phyloP scores from a whole-genome alignment of 78 protist species.

The Acrasis kona region DNA sequence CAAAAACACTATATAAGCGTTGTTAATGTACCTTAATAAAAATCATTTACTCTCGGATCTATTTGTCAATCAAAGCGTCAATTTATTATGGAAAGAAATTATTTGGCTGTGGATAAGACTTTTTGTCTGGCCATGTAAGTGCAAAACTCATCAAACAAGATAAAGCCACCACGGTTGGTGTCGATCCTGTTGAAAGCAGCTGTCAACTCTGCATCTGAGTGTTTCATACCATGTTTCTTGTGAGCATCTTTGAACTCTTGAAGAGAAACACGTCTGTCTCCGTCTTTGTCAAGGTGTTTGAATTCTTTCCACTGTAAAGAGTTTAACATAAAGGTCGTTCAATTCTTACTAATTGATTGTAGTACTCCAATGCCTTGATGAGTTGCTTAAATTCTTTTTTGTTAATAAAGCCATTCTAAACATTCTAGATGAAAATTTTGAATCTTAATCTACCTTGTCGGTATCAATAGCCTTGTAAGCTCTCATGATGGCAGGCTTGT shows the following conservation, averaged over 20 bases:
- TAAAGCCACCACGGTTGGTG: not conserved
- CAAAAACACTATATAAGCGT: too few species aligned
- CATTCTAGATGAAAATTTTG: not conserved
- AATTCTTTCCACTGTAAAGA: not conserved
- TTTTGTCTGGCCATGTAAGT: not conserved
- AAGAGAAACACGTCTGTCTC: not conserved
- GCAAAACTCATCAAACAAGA: slow-evolving; percentile 16
- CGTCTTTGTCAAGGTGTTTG: not conserved
- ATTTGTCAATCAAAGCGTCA: too few species aligned
- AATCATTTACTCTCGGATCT: too few species aligned
- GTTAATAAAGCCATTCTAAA: not conserved
- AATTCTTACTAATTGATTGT: not conserved
- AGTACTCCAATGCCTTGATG: not conserved
- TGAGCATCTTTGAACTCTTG: too few species aligned
- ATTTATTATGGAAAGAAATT: too few species aligned
- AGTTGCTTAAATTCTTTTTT: not conserved
- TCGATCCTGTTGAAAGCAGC: not conserved
- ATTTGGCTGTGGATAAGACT: too few species aligned
- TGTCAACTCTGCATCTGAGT: too few species aligned
- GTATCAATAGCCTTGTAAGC: slow-evolving; percentile 13
- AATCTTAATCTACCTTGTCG: not conserved
- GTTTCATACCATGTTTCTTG: too few species aligned
- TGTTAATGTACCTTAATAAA: too few species aligned
- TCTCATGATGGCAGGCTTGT: slow-evolving; percentile 20
- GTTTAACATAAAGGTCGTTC: not conserved